Percentiles rank a stretch among this genome's conserved stretches.
Evolutionary conservation across 2,329 filamentous ascomycete species (phyloP).

Genomic region (Cytospora mali): DNA sequence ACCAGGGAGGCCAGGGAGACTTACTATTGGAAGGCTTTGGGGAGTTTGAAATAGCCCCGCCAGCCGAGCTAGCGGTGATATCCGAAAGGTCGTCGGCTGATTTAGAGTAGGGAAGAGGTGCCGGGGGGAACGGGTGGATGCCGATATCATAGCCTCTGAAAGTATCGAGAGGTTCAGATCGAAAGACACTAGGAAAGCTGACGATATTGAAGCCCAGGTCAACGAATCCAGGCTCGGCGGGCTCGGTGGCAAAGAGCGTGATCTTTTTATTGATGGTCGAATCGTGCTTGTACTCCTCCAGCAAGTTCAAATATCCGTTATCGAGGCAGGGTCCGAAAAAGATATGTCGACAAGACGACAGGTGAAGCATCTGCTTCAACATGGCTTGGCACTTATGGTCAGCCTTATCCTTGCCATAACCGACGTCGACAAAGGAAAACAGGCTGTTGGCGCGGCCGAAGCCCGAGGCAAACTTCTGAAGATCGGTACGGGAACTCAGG

Average conservation of each 20-base stretch:
- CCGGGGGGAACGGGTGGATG: conserved; percentile 24
- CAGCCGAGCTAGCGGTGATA: neutral
- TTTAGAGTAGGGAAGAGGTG: neutral
- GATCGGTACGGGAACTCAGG: conserved; percentile 31
- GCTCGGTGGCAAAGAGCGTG: conserved; percentile 38
- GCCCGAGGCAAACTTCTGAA: conserved; percentile 38
- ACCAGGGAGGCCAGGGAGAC: neutral
- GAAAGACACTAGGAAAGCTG: conserved; percentile 37
- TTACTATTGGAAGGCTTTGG: neutral
- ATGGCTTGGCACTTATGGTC: conserved; percentile 41
- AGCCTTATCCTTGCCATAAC: conserved; percentile 40
- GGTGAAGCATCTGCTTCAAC: conserved; percentile 39
- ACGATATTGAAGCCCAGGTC: conserved; percentile 36
- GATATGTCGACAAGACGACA: conserved; percentile 38
- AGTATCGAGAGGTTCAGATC: conserved; percentile 33
- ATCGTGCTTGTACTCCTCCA: conserved; percentile 38
- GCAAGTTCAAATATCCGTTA: conserved; percentile 39
- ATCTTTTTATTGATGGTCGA: conserved; percentile 34
- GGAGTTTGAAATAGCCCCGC: neutral
- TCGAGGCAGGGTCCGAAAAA: conserved; percentile 40
- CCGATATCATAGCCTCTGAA: conserved; percentile 15
- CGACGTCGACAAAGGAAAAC: conserved; percentile 41
- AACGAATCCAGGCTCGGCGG: conserved; percentile 37
- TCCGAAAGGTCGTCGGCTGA: neutral
- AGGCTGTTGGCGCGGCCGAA: conserved; percentile 39